Evolutionary conservation across 306 rosid species (phyloP).

Genomic region (Pyrus pyrifolia): DNA sequence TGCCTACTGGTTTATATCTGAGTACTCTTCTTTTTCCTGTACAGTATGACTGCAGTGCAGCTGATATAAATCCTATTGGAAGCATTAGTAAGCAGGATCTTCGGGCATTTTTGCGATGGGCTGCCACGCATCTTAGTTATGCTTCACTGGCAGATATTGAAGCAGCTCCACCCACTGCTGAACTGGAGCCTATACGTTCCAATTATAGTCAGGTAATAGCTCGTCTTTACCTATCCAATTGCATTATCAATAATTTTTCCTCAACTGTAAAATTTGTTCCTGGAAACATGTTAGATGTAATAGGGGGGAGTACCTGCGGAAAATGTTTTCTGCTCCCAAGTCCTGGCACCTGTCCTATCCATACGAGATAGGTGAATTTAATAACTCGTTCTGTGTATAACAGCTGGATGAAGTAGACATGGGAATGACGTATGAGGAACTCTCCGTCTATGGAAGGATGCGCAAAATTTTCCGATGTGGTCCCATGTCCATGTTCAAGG

Average conservation of each 20-base stretch:
- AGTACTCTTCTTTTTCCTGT: conserved; percentile 8
- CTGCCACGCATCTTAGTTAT: conserved; percentile 79
- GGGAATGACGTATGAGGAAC: conserved; percentile 98
- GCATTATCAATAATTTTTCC: background rate
- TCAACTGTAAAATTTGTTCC: background rate
- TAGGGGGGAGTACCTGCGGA: no score
- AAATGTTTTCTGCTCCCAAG: background rate
- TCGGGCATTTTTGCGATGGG: conserved; percentile 82
- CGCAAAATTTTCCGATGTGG: conserved; percentile 87
- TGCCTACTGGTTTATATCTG: background rate
- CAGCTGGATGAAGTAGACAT: conserved; percentile 96
- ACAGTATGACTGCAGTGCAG: conserved; percentile 95
- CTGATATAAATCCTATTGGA: conserved; percentile 92
- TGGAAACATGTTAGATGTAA: background rate
- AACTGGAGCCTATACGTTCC: conserved; percentile 92
- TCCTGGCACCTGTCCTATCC: background rate
- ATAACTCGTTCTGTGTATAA: conserved; percentile 17
- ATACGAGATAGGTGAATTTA: conserved; percentile 9
- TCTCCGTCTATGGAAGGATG: conserved; percentile 83
- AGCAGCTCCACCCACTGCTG: conserved; percentile 98
- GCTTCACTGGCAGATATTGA: conserved; percentile 76
- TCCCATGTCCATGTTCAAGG: conserved; percentile 94
- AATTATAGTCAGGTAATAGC: conserved; percentile 72
- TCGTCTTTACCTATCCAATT: background rate
- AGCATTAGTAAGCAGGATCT: conserved; percentile 93